Base-by-base conservation (phyloP, 345 rosid genomes). In the Salix arbutifolia region DNA sequence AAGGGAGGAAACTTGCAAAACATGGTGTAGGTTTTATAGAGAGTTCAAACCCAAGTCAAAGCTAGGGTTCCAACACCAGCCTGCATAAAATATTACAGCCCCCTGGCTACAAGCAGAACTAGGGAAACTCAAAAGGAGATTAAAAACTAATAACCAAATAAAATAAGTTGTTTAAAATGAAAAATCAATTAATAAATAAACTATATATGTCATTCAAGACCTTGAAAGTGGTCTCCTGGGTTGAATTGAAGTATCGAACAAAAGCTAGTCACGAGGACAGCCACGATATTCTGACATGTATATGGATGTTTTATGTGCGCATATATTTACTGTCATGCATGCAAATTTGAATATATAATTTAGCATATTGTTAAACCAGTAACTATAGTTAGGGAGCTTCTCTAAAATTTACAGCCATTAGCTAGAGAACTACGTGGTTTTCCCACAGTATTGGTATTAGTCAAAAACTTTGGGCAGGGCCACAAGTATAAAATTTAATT, bases 11-110 rank as follows among this genome's bases (percentile, higher is more conserved):
- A 61, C 23, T 64, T 64, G 82, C 42, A 68, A 73, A 72, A 30
- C 58, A 25, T 76, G 25, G 19, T 6, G 80, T 23, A 73, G 83
- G 80, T 74, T 82, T 77, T 85, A 85, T 87, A 87, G 81, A 80
- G 83, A 66, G 58, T 69, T 72, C 78, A 87, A 82, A 85, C 79
- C 75, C 74, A 76, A 80, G 86, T 79, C 81, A 77, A 83, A 83
- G 83, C 83, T 79, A 87, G 83, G 81, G 85, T 81, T 85, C 75
- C 80, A 61, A 74, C 82, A 77, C 67, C 56, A 28, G 28, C 61
- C 31, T n/a, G 4, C 28, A 78, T 66, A 77, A 80, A 78, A 80
- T 82, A 81, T 68, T 82, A 28, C 58, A 70, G 53, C 35, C 53
- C n/a, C 30, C 82, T 69, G 70, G 40, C 70, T 56, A 65, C 65